Conservation (phyloP, 169 alveolate genomes). For the Cryptosporidium ubiquitum region DNA sequence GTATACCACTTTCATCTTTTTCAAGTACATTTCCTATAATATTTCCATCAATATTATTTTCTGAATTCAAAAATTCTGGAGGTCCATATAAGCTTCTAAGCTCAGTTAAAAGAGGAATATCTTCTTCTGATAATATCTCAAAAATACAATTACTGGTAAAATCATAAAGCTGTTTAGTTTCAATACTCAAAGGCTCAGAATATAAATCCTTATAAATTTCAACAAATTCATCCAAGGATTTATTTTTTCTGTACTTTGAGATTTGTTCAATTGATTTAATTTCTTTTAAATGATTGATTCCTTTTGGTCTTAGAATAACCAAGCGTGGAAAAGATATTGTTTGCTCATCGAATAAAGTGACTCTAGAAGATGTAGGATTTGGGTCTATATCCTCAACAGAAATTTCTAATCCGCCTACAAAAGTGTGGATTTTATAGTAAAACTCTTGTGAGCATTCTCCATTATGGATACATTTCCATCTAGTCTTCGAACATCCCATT, state of each 20-base stretch:
- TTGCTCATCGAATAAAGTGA: slow-evolving; percentile 7
- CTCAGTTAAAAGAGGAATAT: slow-evolving; percentile 22
- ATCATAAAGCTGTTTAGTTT: slow-evolving; percentile 16
- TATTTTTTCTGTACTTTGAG: slow-evolving; percentile 9
- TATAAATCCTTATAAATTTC: neutral
- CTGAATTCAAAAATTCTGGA: slow-evolving; percentile 59
- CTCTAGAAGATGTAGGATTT: neutral
- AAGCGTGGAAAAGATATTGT: slow-evolving; percentile 27
- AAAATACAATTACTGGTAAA: slow-evolving; percentile 41
- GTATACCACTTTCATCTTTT: slow-evolving; percentile 60
- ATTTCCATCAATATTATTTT: slow-evolving; percentile 1
- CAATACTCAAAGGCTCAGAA: neutral
- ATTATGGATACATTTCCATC: slow-evolving; percentile 63
- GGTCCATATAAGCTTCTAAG: slow-evolving; percentile 56
- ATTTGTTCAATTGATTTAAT: neutral
- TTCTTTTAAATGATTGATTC: neutral
- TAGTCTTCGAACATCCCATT: slow-evolving; percentile 20
- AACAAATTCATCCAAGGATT: neutral
- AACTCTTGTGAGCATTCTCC: slow-evolving; percentile 54
- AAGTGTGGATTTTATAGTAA: slow-evolving; percentile 55
- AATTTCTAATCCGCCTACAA: slow-evolving; percentile 59
- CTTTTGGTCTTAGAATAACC: slow-evolving; percentile 48
- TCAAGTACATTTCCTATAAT: slow-evolving; percentile 32
- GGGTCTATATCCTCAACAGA: slow-evolving; percentile 12
- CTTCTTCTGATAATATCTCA: slow-evolving; percentile 43